Evolutionary conservation across 2,329 filamentous ascomycete species (phyloP).

Genomic region (Coniochaeta sp.): DNA sequence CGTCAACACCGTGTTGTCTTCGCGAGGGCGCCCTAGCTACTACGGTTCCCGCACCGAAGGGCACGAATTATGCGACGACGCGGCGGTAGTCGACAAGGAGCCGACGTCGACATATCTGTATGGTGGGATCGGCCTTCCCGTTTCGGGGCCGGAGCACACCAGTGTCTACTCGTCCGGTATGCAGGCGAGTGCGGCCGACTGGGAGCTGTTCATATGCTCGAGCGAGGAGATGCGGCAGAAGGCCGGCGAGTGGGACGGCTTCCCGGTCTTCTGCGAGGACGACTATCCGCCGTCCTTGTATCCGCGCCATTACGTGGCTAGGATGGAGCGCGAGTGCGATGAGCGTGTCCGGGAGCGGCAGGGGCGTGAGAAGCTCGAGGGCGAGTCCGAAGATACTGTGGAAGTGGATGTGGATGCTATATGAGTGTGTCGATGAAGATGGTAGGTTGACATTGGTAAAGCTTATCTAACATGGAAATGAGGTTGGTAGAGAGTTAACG

Average conservation of each 20-base stretch:
- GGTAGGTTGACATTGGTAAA: too few species aligned
- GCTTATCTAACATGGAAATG: too few species aligned
- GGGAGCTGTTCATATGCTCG: slow-evolving; percentile 1
- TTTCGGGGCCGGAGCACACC: background rate
- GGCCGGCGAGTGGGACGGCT: background rate
- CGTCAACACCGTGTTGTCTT: too few species aligned
- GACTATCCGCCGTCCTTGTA: background rate
- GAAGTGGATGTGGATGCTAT: too few species aligned
- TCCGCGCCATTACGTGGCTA: background rate
- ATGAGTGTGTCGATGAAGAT: too few species aligned
- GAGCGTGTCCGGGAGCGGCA: too few species aligned
- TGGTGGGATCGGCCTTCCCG: background rate
- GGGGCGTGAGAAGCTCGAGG: too few species aligned
- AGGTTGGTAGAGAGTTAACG: too few species aligned
- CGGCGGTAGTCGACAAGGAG: slow-evolving; percentile 1
- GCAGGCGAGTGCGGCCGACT: background rate
- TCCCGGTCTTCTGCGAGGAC: background rate
- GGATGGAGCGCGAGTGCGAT: too few species aligned
- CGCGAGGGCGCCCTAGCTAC: background rate
- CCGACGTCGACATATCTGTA: background rate
- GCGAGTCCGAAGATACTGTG: too few species aligned
- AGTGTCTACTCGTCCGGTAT: background rate
- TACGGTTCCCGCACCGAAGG: background rate
- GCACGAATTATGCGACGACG: background rate
- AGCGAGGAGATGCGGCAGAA: slow-evolving; percentile 1